A percentile compares a stretch with the other conserved stretches of the same genome.
phyloP scores from a whole-genome alignment of 495 filamentous ascomycete genomes.

The Choiromyces venosus region DNA sequence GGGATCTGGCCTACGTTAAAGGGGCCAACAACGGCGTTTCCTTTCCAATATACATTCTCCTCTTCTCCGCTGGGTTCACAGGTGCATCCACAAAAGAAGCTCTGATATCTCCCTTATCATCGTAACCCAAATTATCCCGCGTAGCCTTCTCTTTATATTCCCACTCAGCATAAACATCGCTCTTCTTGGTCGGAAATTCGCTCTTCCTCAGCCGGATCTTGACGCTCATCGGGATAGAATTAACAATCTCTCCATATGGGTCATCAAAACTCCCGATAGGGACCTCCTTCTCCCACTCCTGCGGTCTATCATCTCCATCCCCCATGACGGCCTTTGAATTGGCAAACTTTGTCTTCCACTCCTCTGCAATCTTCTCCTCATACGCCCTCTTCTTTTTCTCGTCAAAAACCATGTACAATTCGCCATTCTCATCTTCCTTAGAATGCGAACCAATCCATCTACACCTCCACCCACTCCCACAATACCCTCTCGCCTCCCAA shows the following conservation, averaged over 20 bases:
- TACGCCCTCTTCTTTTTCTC: constrained; percentile 44
- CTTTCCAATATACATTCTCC: constrained; percentile 82
- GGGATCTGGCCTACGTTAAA: constrained; percentile 44
- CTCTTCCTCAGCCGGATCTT: constrained; percentile 68
- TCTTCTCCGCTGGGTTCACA: constrained; percentile 83
- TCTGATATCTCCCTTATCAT: constrained; percentile 58
- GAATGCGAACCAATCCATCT: constrained; percentile 79
- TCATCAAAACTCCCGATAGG: constrained; percentile 44
- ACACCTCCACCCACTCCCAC: constrained; percentile 81
- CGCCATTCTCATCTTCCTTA: constrained; percentile 53
- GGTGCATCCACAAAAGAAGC: constrained; percentile 79
- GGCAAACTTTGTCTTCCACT: constrained; percentile 36
- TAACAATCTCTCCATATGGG: constrained; percentile 60
- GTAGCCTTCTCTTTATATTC: constrained; percentile 56
- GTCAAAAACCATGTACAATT: constrained; percentile 65
- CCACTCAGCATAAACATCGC: constrained; percentile 72
- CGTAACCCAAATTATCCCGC: constrained; percentile 42
- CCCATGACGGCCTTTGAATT: constrained; percentile 32
- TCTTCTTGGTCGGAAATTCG: constrained; percentile 59
- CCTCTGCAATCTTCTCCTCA: constrained; percentile 33
- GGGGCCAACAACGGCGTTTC: constrained; percentile 90
- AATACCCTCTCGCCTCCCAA: constrained; percentile 68
- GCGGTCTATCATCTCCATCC: constrained; percentile 15
- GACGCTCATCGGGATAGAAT: constrained; percentile 58
- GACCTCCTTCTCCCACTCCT: constrained; percentile 40